A percentile compares a stretch with the other conserved stretches of the same genome.
These are phyloP conservation scores for Deinandra increscens DNA, from an alignment of 129 eudicot genomes.

Conservation along the genomic window DNA sequence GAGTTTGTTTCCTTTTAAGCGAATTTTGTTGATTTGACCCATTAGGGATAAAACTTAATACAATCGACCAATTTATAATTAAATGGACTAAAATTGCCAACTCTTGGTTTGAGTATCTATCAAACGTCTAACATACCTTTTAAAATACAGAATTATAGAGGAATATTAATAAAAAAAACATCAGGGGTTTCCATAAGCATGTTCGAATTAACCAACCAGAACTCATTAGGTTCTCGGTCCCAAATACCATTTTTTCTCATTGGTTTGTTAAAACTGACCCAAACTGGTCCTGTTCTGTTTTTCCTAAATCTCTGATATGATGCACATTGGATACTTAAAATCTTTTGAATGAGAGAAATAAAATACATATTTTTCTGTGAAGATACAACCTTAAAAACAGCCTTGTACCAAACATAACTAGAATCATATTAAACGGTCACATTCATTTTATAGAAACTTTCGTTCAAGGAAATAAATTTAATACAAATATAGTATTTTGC, in stretches of 20 bases:
- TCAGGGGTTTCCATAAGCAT: neutral
- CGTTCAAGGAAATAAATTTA: neutral
- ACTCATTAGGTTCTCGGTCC: no score
- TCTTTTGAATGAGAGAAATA: no score
- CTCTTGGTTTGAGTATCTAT: constrained; percentile 6
- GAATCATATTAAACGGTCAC: neutral
- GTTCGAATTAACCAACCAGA: no score
- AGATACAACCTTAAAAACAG: neutral
- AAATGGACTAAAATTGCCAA: neutral
- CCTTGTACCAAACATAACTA: neutral
- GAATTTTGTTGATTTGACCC: neutral
- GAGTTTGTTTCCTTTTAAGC: neutral
- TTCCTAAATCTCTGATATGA: no score
- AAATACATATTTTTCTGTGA: no score
- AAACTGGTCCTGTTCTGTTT: neutral
- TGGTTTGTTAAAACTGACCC: neutral
- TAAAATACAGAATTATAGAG: neutral
- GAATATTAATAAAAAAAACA: neutral
- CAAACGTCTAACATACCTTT: neutral
- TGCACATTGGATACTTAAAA: no score
- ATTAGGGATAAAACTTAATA: neutral
- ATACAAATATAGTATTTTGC: neutral
- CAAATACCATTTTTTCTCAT: no score
- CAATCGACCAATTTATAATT: neutral
- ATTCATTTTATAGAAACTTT: neutral